Evolutionary conservation across 768 basidiomycete species (phyloP), one percentile per base, ranked within the genome.

Genomic region (Dictyophora rubrovolvata): DNA sequence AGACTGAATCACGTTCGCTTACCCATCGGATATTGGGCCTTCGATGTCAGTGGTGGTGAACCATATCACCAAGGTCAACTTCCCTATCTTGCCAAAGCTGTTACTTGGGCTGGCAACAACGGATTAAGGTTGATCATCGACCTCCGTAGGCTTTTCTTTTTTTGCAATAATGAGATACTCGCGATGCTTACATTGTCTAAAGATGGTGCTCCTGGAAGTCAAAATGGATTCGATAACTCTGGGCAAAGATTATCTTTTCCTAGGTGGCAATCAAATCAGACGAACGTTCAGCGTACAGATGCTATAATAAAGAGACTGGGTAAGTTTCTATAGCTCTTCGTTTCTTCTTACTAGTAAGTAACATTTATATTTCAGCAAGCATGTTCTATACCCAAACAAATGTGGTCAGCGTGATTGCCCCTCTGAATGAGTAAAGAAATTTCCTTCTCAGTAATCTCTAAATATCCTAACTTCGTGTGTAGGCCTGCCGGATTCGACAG

Each of bases 1-100:
- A 87, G 88, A 14, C 73, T 91, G 56, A 92, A 90, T 66, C 88
- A 90, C 69, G 85, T 92, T 58, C 82, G 89, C 50, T 66, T 92
- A 37, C 89, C 90, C 16, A 88, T 94, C 48, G 93, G 91, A 12
- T 95, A 89, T 69, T 94, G 89, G 89, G 90, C 87, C 1, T 91
- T 85, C 65, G 89, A 93, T 60, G 82, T 91, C 37, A 78, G 79
- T 20, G 75, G 76, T 11, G 88, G 88, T 5, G 86, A 92, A 65
- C 91, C 90, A 6, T 91, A 79, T 68, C 81, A 89, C 59, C 79
- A 82, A 70, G 89, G 89, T 12, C 89, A 90, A 68, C 72, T 87
- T 35, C 77, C 82, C n/a, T 90, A 86, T 70, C 72, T 91, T 18
- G 63, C 74, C 61, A 78, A 82, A 46, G 88, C 87, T 7, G 77